phyloP scores from a whole-genome alignment of 441 rosid species.

The Erodium chrysanthum region DNA sequence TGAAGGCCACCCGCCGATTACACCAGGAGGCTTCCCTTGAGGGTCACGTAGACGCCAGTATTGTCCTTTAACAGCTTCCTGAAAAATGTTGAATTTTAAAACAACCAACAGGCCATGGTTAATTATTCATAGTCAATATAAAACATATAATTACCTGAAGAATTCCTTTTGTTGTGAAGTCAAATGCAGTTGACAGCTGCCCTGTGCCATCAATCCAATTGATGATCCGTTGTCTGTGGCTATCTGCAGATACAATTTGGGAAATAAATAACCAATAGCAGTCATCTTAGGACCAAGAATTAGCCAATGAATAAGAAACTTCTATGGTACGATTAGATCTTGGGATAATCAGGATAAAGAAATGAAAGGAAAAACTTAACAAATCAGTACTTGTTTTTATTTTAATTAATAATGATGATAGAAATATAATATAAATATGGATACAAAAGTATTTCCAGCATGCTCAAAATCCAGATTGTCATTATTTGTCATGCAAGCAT shows the following conservation, averaged over 20 bases:
- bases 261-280: too few species aligned
- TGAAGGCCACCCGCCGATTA: slow-evolving; percentile 95
- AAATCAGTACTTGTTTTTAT: too few species aligned
- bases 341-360: neutral
- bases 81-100: neutral
- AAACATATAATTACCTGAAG: slow-evolving; percentile 49
- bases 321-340: too few species aligned
- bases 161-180: slow-evolving; percentile 87
- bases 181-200: slow-evolving; percentile 75
- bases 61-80: slow-evolving; percentile 92
- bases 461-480: too few species aligned
- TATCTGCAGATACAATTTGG: slow-evolving; percentile 39
- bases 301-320: too few species aligned
- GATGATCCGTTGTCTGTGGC: slow-evolving; percentile 71
- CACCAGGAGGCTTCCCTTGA: slow-evolving; percentile 85
- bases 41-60: slow-evolving; percentile 69
- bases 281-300: too few species aligned
- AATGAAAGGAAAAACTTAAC: neutral
- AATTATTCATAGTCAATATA: neutral
- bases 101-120: neutral
- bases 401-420: too few species aligned
- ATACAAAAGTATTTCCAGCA: too few species aligned
- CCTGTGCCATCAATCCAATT: slow-evolving; percentile 76
- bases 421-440: too few species aligned
- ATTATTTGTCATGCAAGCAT: neutral